phyloP scores from a whole-genome alignment of 106 monocot genomes.

The Platanthera guangdongensis region DNA sequence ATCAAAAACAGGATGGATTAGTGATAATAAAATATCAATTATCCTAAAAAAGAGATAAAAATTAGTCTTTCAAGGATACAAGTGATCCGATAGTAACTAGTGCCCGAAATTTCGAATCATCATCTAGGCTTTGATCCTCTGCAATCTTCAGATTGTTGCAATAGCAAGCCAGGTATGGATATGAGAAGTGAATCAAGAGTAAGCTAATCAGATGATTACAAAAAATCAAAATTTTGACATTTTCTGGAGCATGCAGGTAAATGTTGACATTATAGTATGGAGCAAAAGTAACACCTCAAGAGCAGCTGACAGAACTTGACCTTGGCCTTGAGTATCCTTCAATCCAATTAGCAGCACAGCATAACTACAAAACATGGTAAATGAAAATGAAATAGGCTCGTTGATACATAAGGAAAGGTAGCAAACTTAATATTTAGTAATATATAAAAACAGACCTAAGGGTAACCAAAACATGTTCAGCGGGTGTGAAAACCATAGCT shows the following conservation, averaged over 20 bases:
- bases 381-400: conserved; percentile 2
- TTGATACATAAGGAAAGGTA: neutral
- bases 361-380: conserved; percentile 39
- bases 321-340: conserved; percentile 71
- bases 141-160: conserved; percentile 46
- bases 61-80: conserved; percentile 61
- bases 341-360: conserved; percentile 56
- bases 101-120: conserved; percentile 68
- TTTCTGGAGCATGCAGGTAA: neutral
- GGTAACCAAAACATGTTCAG: too few species aligned
- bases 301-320: conserved; percentile 79
- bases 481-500: too few species aligned
- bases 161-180: neutral
- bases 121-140: conserved; percentile 68
- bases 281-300: conserved; percentile 48
- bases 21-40: neutral
- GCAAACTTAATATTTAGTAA: too few species aligned
- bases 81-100: conserved; percentile 93
- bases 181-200: neutral
- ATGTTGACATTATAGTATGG: neutral
- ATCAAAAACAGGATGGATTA: neutral
- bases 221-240: neutral
- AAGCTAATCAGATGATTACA: neutral
- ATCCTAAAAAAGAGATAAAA: neutral
- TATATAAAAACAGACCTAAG: too few species aligned